These are phyloP conservation scores for Colletotrichum aenigma DNA, from an alignment of 2,329 filamentous ascomycete species.

Conservation along the genomic window DNA sequence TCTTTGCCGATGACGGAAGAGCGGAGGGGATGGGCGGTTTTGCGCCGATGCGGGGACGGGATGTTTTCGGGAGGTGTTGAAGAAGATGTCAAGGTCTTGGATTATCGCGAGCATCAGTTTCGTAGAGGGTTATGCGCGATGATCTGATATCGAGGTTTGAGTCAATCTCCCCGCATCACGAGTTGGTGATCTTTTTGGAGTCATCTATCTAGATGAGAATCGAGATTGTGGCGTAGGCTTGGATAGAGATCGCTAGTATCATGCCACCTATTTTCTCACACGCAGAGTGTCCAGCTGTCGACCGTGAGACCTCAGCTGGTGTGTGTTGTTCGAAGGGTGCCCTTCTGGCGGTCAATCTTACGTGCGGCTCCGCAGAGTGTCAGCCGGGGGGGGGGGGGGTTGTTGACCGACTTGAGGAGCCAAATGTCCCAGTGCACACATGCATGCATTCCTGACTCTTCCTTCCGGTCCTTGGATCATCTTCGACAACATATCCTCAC, in stretches of 20 bases:
- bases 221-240: constrained; percentile 2
- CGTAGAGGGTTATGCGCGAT: neutral
- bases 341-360: neutral
- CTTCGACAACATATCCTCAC: neutral
- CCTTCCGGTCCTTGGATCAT: neutral
- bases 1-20: neutral
- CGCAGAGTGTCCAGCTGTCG: neutral
- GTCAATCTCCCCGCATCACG: neutral
- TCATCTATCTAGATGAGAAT: neutral
- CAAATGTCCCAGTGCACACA: neutral
- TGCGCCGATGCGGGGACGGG: neutral
- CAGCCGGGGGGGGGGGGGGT: neutral
- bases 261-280: neutral
- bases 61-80: neutral
- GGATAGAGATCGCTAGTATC: neutral
- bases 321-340: neutral
- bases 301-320: neutral
- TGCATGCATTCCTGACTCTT: neutral
- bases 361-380: neutral
- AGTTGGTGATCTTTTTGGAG: neutral
- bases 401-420: neutral
- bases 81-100: neutral
- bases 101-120: neutral
- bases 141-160: neutral
- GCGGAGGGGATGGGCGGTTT: neutral